Evolutionary conservation across 78 protist genomes (phyloP).

Genomic region (Dictyostelium discoideum): DNA sequence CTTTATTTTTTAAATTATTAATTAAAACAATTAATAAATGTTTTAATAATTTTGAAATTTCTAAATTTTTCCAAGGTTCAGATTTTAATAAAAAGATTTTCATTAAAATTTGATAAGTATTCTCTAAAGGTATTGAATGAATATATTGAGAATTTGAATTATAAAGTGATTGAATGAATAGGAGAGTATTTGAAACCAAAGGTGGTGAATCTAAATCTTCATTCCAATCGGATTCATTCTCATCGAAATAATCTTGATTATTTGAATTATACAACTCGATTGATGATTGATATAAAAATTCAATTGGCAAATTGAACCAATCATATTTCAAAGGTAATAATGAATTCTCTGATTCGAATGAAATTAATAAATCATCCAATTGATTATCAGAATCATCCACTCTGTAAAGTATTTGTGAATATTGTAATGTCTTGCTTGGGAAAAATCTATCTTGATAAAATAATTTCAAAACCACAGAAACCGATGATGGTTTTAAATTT

Average conservation of each 20-base stretch:
- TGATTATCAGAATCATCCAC: conserved; percentile 2
- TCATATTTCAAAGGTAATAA: conserved; percentile 63
- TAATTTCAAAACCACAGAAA: not conserved
- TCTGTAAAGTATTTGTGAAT: conserved; percentile 4
- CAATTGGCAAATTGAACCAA: conserved; percentile 68
- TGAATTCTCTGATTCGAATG: conserved; percentile 55
- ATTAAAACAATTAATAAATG: conserved; percentile 22
- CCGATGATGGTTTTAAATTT: not conserved
- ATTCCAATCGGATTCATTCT: conserved; percentile 43
- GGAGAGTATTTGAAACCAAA: not conserved
- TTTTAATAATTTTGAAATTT: not conserved
- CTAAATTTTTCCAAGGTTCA: conserved; percentile 30
- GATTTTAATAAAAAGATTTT: conserved; percentile 41
- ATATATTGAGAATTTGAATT: conserved; percentile 39
- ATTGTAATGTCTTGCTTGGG: conserved; percentile 46
- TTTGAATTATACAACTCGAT: not conserved
- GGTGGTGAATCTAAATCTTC: conserved; percentile 47
- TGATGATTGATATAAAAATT: conserved; percentile 44
- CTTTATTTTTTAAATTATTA: not conserved
- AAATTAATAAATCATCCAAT: conserved; percentile 22
- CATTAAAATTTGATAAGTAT: conserved; percentile 38
- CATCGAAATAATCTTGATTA: conserved; percentile 28
- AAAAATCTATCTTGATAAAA: conserved; percentile 67
- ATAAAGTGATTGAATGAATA: conserved; percentile 43
- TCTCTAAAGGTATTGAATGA: conserved; percentile 51